phyloP scores from a whole-genome alignment of 352 stramenopile species.

The Pythium sukuiense region DNA sequence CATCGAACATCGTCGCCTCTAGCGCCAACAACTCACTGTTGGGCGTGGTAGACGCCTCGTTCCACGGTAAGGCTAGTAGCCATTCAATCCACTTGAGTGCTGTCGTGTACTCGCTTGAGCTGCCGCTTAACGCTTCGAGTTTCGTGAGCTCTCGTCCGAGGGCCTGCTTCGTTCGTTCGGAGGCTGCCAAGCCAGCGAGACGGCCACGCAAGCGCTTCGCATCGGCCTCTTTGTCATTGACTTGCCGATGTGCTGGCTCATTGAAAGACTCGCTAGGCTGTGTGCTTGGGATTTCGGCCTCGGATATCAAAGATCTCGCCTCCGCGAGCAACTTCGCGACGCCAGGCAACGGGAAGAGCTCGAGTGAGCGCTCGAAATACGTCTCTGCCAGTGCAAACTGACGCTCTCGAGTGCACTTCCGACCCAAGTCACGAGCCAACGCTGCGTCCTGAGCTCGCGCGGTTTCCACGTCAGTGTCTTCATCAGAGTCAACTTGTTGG shows the following conservation, averaged over 20 bases:
- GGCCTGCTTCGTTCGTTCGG: constrained; percentile 29
- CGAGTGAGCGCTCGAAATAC: constrained; percentile 64
- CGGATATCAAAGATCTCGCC: constrained; percentile 20
- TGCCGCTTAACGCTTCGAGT: constrained; percentile 31
- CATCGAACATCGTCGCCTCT: constrained; percentile 36
- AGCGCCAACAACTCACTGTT: constrained; percentile 31
- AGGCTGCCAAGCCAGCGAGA: constrained; percentile 25
- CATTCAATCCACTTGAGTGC: constrained; percentile 60
- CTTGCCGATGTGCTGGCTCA: no score
- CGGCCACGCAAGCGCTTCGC: constrained; percentile 26
- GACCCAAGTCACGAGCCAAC: constrained; percentile 60
- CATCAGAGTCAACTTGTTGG: not conserved
- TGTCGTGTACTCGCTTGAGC: constrained; percentile 34
- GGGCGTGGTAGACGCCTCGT: constrained; percentile 22
- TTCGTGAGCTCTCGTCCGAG: constrained; percentile 54
- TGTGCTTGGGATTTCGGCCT: not conserved
- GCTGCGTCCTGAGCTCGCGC: constrained; percentile 58
- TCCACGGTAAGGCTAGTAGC: constrained; percentile 56
- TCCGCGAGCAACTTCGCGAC: constrained; percentile 47
- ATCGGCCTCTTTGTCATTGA: constrained; percentile 12
- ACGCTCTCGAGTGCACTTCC: constrained; percentile 49
- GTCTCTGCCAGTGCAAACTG: constrained; percentile 46
- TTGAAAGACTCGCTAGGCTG: no score
- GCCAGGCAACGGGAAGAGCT: constrained; percentile 54
- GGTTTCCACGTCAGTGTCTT: constrained; percentile 26